Evolutionary conservation across 139 green algal genomes (phyloP), one percentile per base, ranked within the genome.

Genomic region (Chlamydomonas sphaeroides): DNA sequence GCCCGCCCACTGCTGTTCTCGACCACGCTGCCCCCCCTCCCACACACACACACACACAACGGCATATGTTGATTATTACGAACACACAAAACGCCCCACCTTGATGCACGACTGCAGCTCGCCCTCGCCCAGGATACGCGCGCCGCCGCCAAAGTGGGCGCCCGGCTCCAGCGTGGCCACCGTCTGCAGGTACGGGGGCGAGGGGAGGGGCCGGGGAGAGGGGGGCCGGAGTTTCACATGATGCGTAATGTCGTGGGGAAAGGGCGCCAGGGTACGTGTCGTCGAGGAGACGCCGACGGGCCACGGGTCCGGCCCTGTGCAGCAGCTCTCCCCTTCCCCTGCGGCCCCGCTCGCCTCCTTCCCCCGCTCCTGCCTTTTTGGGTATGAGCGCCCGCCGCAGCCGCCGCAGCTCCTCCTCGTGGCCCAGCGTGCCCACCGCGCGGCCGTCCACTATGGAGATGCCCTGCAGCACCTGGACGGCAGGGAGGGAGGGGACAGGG

Each of bases 331-430:
- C n/a, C n/a, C n/a, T n/a, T n/a, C n/a, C n/a, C n/a, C n/a, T n/a
- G n/a, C n/a, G n/a, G n/a, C n/a, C n/a, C n/a, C n/a, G n/a, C n/a
- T n/a, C n/a, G n/a, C n/a, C n/a, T n/a, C n/a, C n/a, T n/a, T n/a
- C n/a, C n/a, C n/a, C n/a, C n/a, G n/a, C n/a, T n/a, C n/a, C n/a
- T n/a, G n/a, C 84, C 87, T 87, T 88, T 45, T 89, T 91, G 32
- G 85, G 88, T 18, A 89, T 86, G 39, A 87, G 56, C 35, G 80
- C 61, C 28, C 71, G 25, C 42, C 78, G 67, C 67, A 89, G 59
- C 33, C 78, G 41, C 41, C 85, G 26, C 51, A 92, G 78, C 82
- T 92, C 85, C 48, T 83, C 82, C 78, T 90, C 88, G 21, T 89
- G 76, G 5, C 88, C 88, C 49, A 90, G 62, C 1, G 85, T 92